Conservation (phyloP, 139 green algal genomes). For the Chlorella sp. region DNA sequence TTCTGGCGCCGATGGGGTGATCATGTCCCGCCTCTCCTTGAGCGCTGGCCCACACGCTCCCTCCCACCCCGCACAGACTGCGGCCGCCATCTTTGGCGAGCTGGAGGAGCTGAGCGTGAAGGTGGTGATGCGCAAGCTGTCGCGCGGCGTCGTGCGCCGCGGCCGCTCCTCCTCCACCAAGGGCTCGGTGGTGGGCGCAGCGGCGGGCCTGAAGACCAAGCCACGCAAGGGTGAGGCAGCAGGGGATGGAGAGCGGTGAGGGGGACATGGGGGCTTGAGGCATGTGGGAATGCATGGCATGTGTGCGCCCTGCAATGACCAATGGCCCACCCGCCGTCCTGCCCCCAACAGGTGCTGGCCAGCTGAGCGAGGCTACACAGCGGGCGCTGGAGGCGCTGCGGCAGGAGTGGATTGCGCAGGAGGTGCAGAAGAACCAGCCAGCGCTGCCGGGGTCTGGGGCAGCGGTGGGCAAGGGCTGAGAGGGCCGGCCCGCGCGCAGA, state of each 20-base stretch:
- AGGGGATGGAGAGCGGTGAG: too few species aligned
- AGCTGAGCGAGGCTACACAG: slow-evolving; percentile 1
- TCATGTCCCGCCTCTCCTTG: too few species aligned
- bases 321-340: not conserved
- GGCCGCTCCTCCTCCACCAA: not conserved
- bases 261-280: too few species aligned
- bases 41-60: too few species aligned
- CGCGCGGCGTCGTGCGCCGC: slow-evolving; percentile 20
- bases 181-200: not conserved
- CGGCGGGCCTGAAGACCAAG: not conserved
- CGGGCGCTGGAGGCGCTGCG: slow-evolving; percentile 44
- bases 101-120: slow-evolving; percentile 35
- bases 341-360: not conserved
- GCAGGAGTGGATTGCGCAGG: slow-evolving; percentile 39
- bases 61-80: not conserved
- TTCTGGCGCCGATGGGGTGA: too few species aligned
- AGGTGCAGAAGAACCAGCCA: slow-evolving; percentile 8
- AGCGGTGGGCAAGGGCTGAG: not conserved
- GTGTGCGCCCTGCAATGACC: not conserved
- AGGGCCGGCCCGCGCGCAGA: not conserved
- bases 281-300: not conserved
- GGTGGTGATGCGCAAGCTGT: slow-evolving; percentile 45
- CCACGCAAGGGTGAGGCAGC: not conserved
- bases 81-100: slow-evolving; percentile 8
- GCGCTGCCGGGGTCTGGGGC: not conserved